Conservation (phyloP, 768 basidiomycete genomes). For the Pulveroboletus sp. region DNA sequence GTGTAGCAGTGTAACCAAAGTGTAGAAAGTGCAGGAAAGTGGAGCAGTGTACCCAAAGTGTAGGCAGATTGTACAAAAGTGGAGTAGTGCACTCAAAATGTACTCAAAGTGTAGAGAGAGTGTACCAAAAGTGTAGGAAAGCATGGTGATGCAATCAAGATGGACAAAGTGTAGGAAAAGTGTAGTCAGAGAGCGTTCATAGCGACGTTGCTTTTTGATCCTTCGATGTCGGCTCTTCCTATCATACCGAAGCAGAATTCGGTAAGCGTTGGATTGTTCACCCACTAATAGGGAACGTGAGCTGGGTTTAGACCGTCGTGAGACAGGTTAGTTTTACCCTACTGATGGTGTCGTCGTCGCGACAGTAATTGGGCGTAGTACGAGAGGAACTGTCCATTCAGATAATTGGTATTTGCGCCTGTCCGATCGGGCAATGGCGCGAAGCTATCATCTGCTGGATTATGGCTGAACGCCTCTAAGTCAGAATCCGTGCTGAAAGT, state of each 20-base stretch:
- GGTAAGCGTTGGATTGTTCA: slow-evolving; percentile 80
- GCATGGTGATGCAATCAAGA: too few relatives aligned
- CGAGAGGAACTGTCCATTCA: slow-evolving; percentile 81
- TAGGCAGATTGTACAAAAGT: too few relatives aligned
- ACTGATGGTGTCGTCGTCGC: slow-evolving; percentile 70
- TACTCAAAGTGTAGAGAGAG: too few relatives aligned
- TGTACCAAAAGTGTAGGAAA: too few relatives aligned
- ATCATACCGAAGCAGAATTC: slow-evolving; percentile 79
- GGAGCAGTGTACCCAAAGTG: too few relatives aligned
- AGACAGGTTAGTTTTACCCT: slow-evolving; percentile 87
- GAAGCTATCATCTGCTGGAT: slow-evolving; percentile 81
- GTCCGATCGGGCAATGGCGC: slow-evolving; percentile 75
- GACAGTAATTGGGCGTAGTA: slow-evolving; percentile 80
- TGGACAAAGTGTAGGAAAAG: too few relatives aligned
- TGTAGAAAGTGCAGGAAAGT: too few relatives aligned
- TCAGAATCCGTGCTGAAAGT: slow-evolving; percentile 76
- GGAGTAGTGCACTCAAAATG: too few relatives aligned
- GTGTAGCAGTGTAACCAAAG: too few relatives aligned
- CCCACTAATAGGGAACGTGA: slow-evolving; percentile 78
- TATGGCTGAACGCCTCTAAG: slow-evolving; percentile 85
- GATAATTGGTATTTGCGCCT: slow-evolving; percentile 79
- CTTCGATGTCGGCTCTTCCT: slow-evolving; percentile 81
- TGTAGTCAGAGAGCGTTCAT: too few relatives aligned
- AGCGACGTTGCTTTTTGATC: slow-evolving; percentile 81
- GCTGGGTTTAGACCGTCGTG: slow-evolving; percentile 81